These are phyloP conservation scores for Kodamaea suecica DNA, from an alignment of 1,139 yeast genomes.

Conservation along the genomic window DNA sequence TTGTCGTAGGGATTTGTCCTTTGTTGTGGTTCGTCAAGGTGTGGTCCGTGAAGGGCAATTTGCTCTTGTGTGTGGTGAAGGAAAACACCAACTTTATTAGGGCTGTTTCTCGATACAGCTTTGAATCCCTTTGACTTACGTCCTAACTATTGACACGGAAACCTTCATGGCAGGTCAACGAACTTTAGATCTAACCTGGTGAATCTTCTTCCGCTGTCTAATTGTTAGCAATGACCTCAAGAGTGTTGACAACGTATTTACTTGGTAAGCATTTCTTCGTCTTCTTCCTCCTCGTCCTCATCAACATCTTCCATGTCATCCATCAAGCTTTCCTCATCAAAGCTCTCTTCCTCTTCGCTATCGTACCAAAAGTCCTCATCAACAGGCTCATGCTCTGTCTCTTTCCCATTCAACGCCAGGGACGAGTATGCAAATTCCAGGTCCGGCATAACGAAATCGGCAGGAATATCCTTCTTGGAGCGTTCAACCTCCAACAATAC, in stretches of 20 bases:
- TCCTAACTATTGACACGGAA: too few species aligned
- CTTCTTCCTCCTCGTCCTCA: conserved; percentile 56
- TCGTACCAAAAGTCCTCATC: conserved; percentile 90
- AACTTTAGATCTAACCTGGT: too few species aligned
- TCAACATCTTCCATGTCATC: conserved; percentile 54
- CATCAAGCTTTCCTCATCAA: conserved; percentile 55
- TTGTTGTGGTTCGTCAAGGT: too few species aligned
- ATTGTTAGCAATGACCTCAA: background rate
- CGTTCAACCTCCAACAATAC: conserved; percentile 81
- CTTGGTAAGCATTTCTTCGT: conserved; percentile 34
- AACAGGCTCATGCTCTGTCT: conserved; percentile 59
- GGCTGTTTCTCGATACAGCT: too few species aligned
- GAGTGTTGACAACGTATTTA: conserved; percentile 12
- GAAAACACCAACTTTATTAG: too few species aligned
- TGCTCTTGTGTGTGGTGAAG: too few species aligned
- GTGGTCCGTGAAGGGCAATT: too few species aligned
- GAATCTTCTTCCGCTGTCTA: background rate
- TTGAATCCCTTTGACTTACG: too few species aligned
- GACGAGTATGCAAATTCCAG: conserved; percentile 58
- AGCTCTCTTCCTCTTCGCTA: conserved; percentile 53
- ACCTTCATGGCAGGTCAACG: too few species aligned
- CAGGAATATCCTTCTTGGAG: conserved; percentile 81
- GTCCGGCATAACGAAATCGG: conserved; percentile 79
- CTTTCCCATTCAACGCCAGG: conserved; percentile 35
- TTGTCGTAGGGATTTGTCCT: too few species aligned